A percentile compares a stretch with the other conserved stretches of the same genome.
phyloP scores from a whole-genome alignment of 208 protist genomes.

The Leishmania tarentolae region DNA sequence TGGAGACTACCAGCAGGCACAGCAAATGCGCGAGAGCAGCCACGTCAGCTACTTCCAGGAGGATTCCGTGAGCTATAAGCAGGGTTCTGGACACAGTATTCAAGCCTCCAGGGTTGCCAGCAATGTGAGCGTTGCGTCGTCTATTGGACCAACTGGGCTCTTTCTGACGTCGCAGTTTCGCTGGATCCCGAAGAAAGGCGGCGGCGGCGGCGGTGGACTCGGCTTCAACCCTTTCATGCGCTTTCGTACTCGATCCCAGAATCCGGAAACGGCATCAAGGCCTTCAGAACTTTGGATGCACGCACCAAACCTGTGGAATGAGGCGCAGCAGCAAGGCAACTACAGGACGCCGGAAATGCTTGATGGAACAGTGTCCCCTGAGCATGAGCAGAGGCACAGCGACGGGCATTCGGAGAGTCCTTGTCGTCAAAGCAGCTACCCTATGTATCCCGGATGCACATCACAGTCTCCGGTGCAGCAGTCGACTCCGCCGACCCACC shows the following conservation, averaged over 20 bases:
- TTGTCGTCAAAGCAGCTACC: not conserved
- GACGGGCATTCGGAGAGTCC: not conserved
- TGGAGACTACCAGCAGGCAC: not conserved
- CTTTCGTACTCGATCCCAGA: not conserved
- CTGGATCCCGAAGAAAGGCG: slow-evolving; percentile 39
- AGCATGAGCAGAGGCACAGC: not conserved
- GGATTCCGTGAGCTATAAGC: not conserved
- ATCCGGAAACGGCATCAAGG: too few relatives aligned
- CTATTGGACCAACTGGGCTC: slow-evolving; percentile 37
- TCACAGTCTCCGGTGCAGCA: slow-evolving; percentile 2
- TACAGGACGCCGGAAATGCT: not conserved
- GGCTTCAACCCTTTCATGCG: slow-evolving; percentile 37
- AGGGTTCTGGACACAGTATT: not conserved
- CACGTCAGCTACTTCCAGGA: slow-evolving; percentile 5
- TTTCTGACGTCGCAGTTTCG: slow-evolving; percentile 38
- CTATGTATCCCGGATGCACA: slow-evolving; percentile 15
- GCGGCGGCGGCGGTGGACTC: slow-evolving; percentile 27
- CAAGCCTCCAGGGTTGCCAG: slow-evolving; percentile 10
- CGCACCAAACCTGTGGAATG: not conserved
- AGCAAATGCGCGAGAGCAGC: not conserved
- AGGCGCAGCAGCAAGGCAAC: not conserved
- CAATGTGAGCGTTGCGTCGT: slow-evolving; percentile 16
- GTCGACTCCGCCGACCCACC: not conserved
- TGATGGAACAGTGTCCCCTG: not conserved
- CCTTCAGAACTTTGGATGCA: not conserved